A percentile compares a stretch with the other conserved stretches of the same genome.
phyloP scores from a whole-genome alignment of 345 rosid genomes.

The Dovyalis caffra region DNA sequence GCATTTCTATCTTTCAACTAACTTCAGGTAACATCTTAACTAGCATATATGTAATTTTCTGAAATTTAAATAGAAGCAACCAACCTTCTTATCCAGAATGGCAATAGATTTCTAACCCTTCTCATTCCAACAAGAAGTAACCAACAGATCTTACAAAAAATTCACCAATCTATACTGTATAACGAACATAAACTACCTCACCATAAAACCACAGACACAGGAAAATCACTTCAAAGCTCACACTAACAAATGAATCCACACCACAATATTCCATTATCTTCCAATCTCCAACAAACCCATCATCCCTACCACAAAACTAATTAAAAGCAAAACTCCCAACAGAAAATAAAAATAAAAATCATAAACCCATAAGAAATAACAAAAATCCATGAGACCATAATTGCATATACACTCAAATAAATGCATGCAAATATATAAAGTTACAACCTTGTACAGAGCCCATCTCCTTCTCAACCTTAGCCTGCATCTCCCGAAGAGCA shows the following conservation, averaged over 20 bases:
- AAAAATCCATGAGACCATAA: not conserved
- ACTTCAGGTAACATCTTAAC: not conserved
- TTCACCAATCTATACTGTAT: not conserved
- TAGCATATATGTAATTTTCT: not conserved
- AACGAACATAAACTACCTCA: not conserved
- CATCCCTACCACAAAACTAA: not conserved
- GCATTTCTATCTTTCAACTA: not conserved
- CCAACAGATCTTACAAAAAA: not conserved
- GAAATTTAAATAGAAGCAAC: not conserved
- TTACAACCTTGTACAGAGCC: slow-evolving; percentile 15
- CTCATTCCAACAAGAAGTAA: not conserved
- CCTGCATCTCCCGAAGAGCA: slow-evolving; percentile 23
- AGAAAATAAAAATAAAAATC: not conserved
- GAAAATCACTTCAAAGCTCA: not conserved
- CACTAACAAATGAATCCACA: not conserved
- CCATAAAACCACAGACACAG: not conserved
- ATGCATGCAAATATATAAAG: no score
- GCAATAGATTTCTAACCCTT: not conserved
- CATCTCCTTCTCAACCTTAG: slow-evolving; percentile 25
- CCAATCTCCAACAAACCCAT: not conserved
- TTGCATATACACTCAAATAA: not conserved
- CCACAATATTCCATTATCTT: not conserved
- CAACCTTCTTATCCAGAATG: not conserved
- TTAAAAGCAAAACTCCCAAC: not conserved
- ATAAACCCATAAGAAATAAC: not conserved